These are phyloP conservation scores for Sphaerostilbella broomeana DNA, from an alignment of 2,329 filamentous ascomycete genomes.

Conservation along the genomic window DNA sequence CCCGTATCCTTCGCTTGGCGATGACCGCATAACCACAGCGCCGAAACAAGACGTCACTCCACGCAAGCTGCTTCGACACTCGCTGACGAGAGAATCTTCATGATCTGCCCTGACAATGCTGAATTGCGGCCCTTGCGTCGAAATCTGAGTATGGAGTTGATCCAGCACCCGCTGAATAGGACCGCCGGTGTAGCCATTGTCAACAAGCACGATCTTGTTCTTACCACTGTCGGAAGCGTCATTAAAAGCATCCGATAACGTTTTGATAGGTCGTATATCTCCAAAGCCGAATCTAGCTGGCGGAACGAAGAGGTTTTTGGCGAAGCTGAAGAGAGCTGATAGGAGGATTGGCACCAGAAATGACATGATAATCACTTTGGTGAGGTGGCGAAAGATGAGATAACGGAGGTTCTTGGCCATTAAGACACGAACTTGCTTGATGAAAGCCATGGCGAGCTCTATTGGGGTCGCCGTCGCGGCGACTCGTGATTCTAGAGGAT, in stretches of 20 bases:
- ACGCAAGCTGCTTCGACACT: conserved; percentile 57
- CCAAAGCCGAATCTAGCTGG: conserved; percentile 71
- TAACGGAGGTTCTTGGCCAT: conserved; percentile 57
- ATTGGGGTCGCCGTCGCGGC: too few relatives aligned
- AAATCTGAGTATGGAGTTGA: conserved; percentile 51
- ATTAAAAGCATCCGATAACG: conserved; percentile 57
- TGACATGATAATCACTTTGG: conserved; percentile 48
- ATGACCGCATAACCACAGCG: conserved; percentile 68
- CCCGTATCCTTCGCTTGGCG: conserved; percentile 60
- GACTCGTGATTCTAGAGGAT: too few relatives aligned
- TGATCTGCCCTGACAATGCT: conserved; percentile 47
- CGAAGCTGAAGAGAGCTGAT: conserved; percentile 58
- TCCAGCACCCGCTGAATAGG: conserved; percentile 67
- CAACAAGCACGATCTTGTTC: conserved; percentile 69
- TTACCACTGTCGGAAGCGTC: conserved; percentile 49
- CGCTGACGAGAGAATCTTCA: conserved; percentile 51
- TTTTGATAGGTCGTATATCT: conserved; percentile 51
- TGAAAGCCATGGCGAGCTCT: conserved; percentile 39
- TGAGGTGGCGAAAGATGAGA: conserved; percentile 46
- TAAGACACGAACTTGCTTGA: conserved; percentile 55
- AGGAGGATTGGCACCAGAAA: conserved; percentile 54
- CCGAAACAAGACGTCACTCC: conserved; percentile 68
- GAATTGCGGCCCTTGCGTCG: conserved; percentile 45
- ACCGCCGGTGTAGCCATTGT: conserved; percentile 63
- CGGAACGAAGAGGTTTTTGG: conserved; percentile 76